Conservation (phyloP, 257 asterid species). For the Scutellaria baicalensis region DNA sequence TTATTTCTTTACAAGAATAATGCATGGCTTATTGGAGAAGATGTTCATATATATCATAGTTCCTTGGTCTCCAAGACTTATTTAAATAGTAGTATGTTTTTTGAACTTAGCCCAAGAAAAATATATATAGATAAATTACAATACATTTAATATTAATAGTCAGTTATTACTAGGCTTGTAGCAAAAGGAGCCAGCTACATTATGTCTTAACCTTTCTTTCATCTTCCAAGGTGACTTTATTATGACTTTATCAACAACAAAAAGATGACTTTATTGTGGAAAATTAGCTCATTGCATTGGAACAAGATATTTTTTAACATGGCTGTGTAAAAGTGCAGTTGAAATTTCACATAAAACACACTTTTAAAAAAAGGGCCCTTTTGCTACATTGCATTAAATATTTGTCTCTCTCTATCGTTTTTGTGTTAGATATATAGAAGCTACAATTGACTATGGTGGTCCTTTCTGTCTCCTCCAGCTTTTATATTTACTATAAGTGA, state of each 20-base stretch:
- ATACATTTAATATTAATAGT: background rate
- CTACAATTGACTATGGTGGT: slow-evolving; percentile 11
- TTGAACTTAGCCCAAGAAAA: slow-evolving; percentile 1
- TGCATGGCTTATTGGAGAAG: slow-evolving; percentile 6
- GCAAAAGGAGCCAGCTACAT: background rate
- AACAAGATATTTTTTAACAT: slow-evolving; percentile 12
- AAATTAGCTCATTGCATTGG: slow-evolving; percentile 25
- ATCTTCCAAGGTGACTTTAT: slow-evolving; percentile 18
- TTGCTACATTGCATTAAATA: slow-evolving; percentile 21
- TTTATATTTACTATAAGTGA: background rate
- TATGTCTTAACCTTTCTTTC: slow-evolving; percentile 13
- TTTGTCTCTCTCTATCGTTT: slow-evolving; percentile 3
- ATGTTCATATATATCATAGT: background rate
- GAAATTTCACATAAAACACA: slow-evolving; percentile 2
- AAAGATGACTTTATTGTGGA: slow-evolving; percentile 11
- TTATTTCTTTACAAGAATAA: too few relatives aligned
- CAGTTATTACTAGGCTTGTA: slow-evolving; percentile 5
- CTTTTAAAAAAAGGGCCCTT: background rate
- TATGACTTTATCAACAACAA: background rate
- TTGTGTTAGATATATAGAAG: background rate
- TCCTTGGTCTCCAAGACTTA: slow-evolving; percentile 24
- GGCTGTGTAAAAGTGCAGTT: slow-evolving; percentile 12
- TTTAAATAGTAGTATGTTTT: background rate
- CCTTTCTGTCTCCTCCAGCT: slow-evolving; percentile 24
- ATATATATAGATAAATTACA: background rate